phyloP scores from a whole-genome alignment of 106 monocot genomes.

The Dendrobium nobile region DNA sequence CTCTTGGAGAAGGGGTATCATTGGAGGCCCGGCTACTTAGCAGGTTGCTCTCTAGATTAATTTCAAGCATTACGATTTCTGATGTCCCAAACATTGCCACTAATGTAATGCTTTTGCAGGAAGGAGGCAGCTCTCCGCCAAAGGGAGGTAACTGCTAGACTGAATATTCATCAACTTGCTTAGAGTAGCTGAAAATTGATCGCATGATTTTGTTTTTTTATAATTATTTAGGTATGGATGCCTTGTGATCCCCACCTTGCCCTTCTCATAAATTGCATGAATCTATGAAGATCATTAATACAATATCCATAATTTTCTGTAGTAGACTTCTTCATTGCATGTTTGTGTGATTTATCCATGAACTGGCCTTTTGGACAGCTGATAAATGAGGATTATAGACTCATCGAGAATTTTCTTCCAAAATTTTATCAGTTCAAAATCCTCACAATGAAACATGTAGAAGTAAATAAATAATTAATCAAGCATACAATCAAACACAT shows the following conservation, averaged over 20 bases:
- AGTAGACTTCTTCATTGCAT: not conserved
- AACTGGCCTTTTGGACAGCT: not conserved
- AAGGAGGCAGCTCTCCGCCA: conserved; percentile 92
- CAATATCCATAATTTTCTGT: not conserved
- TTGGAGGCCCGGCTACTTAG: conserved; percentile 81
- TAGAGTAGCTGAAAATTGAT: not conserved
- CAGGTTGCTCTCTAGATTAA: conserved; percentile 41
- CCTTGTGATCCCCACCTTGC: not conserved
- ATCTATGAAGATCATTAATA: not conserved
- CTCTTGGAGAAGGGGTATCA: conserved; percentile 92
- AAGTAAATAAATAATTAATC: too few species aligned
- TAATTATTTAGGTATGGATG: not conserved
- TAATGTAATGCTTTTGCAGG: conserved; percentile 43
- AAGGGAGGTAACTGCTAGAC: conserved; percentile 64
- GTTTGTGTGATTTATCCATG: not conserved
- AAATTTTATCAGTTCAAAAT: too few species aligned
- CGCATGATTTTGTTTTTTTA: not conserved
- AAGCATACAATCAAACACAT: too few species aligned
- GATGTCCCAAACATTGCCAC: not conserved
- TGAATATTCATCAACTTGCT: not conserved
- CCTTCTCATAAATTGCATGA: not conserved
- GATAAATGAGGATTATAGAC: not conserved
- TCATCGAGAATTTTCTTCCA: too few species aligned
- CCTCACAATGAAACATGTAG: too few species aligned
- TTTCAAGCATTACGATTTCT: not conserved